Base-by-base conservation (phyloP, 495 filamentous ascomycete species). In the Neohortaea acidophila region DNA sequence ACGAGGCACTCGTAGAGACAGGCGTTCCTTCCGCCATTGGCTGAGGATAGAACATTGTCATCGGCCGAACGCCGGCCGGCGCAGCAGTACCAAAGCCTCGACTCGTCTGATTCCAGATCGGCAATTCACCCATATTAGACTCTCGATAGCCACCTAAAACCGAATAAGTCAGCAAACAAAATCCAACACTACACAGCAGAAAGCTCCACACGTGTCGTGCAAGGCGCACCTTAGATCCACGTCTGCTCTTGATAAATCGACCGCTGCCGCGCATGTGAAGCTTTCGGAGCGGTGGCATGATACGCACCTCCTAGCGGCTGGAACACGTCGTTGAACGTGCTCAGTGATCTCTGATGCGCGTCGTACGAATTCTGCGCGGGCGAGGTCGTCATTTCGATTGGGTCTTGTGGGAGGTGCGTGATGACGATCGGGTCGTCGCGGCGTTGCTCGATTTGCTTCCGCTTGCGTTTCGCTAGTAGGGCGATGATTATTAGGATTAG, bases 181-280 rank as follows among this genome's bases (percentile, higher is more conserved):
- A n/a, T n/a, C n/a, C n/a, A n/a, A n/a, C n/a, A n/a, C n/a, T n/a
- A n/a, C n/a, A n/a, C n/a, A n/a, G n/a, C n/a, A n/a, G n/a, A n/a
- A n/a, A n/a, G n/a, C n/a, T n/a, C n/a, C n/a, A n/a, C n/a, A n/a
- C n/a, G n/a, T n/a, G n/a, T n/a, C n/a, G n/a, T n/a, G n/a, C n/a
- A n/a, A n/a, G n/a, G n/a, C n/a, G n/a, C n/a, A n/a, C n/a, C n/a
- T 48, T 40, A 48, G 45, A 48, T 40, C 45, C 45, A 48, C 18
- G 33, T 24, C 23, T 42, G 32, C 11, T 37, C 43, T 38, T 40
- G 38, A 29, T 48, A 48, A 6, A 48, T 44, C 30, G 42, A 44
- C 2, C 45, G 45, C 36, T 48, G 45, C 1, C 45, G 39, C 7
- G 45, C 39, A 25, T 48, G 45, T 24, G 37, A 7, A n/a, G 24